Evolutionary conservation across 2,329 filamentous ascomycete species (phyloP), one percentile per base, ranked within the genome.

Genomic region (Chaetomium sp.): DNA sequence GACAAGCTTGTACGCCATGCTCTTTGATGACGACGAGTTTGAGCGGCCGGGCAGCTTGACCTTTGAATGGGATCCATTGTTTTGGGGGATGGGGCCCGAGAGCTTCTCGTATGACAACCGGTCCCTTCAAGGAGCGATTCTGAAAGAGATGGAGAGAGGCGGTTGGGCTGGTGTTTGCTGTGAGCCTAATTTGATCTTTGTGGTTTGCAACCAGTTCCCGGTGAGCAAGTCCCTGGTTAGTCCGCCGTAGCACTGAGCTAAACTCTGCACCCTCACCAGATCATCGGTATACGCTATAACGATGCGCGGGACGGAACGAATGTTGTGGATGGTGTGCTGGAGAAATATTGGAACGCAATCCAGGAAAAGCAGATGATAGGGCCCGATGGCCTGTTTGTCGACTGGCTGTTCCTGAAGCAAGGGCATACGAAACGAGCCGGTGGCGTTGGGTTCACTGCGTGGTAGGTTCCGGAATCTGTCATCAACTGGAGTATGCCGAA

Each of bases 381-480:
- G 2, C 49, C 23, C 12, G 23, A 51, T 51, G 49, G 23, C 25
- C 13, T 50, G 8, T 50, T 51, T 29, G 49, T 51, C 23, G 23
- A 51, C 49, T 51, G 49, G 49, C 12, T 51, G 25, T 51, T 51
- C 25, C 25, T 51, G 16, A 51, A 51, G 12, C 49, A 51, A 25
- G 23, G 49, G 21, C 4, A 27, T 16, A 51, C 23, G 49, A 51
- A 51, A 29, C 23, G 49, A 51, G 49, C 49, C 6, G 49, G 23
- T 7, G 49, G 49, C 8, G 13, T 51, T 27, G 21, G 47, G 4
- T 50, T 50, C 23, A 50, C 47, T 50, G 47, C 47, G 25, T 50
- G 47, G 38, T 42, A 42, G n/a, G 38, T 42, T n/a, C 7, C 5
- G 1, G 16, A 7, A 13, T 19, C 5, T 42, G 3, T 13, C 5